Evolutionary conservation across 2,329 filamentous ascomycete species (phyloP), one percentile per base, ranked within the genome.

Genomic region (Xylaria sp.): DNA sequence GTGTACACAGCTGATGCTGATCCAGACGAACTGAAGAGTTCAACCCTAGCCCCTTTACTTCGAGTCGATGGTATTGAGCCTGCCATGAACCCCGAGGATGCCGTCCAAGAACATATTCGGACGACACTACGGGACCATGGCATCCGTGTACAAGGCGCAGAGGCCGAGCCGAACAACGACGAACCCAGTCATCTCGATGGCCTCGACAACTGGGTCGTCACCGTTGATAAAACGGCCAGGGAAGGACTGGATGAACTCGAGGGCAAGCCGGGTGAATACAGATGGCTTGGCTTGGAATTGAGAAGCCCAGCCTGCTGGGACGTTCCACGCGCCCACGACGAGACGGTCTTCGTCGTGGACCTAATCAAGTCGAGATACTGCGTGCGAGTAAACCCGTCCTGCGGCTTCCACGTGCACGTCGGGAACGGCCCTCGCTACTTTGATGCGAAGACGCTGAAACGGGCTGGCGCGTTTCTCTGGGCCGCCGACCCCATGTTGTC

Each of bases 381-480:
- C 18, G 63, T 78, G 18, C 76, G 79, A 1, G 72, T 81, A 13
- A 83, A 83, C 63, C 39, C 69, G 0, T 71, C 74, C 1, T 80
- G 78, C 34, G 80, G 80, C 9, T 72, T 82, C 23, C 80, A 81
- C 59, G 78, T 83, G 15, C 80, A 82, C 57, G 73, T 83, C 3
- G 81, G 80, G 5, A 78, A 78, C 57, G 81, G 81, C 0, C 63
- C 41, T 15, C 66, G 73, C n/a, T 74, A 71, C 58, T 77, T 82
- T 59, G 72, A 78, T 15, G 55, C 77, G 10, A 69, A 73, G 12
- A 73, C 75, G 0, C 31, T 79, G 13, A 77, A 78, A 13, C 77
- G 79, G 31, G 66, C 78, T 10, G 79, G 74, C 2, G 76, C 76
- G 5, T 76, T 82, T 20, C 65, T 79, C 7, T 82, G 77, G 78